Percentiles rank a stretch among this genome's conserved stretches.
phyloP scores from a whole-genome alignment of 306 rosid genomes.

The Trichosanthes cucumerina region DNA sequence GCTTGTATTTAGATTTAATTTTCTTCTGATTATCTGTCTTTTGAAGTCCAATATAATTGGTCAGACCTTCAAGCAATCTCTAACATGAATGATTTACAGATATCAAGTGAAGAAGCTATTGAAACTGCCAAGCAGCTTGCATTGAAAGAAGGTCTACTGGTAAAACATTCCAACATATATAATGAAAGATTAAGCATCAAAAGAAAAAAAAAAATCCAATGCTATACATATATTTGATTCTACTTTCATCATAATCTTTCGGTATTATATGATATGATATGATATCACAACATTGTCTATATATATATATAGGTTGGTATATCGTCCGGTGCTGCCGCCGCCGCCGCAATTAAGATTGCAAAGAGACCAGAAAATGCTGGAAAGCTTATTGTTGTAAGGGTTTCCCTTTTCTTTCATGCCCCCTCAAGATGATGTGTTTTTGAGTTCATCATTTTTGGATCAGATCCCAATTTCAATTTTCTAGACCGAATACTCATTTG shows the following conservation, averaged over 20 bases:
- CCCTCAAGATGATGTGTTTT: not conserved
- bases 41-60: not conserved
- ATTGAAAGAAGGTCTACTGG: slow-evolving; percentile 67
- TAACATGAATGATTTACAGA: slow-evolving; percentile 19
- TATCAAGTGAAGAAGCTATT: slow-evolving; percentile 82
- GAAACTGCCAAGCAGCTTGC: slow-evolving; percentile 85
- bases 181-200: not conserved
- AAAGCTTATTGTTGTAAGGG: slow-evolving; percentile 86
- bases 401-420: not conserved
- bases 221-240: not conserved
- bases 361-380: slow-evolving; percentile 80
- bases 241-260: not conserved
- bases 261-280: not conserved
- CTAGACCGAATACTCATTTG: too few species aligned
- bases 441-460: too few species aligned
- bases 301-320: slow-evolving; percentile 86
- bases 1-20: not conserved
- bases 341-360: slow-evolving; percentile 77
- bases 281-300: not conserved
- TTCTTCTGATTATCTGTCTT: not conserved
- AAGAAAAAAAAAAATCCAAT: not conserved
- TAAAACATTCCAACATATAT: slow-evolving; percentile 5
- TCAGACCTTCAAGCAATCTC: not conserved
- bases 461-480: too few species aligned
- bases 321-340: slow-evolving; percentile 94